These are phyloP conservation scores for Tuber aestivum DNA, from an alignment of 495 filamentous ascomycete species.

Conservation along the genomic window DNA sequence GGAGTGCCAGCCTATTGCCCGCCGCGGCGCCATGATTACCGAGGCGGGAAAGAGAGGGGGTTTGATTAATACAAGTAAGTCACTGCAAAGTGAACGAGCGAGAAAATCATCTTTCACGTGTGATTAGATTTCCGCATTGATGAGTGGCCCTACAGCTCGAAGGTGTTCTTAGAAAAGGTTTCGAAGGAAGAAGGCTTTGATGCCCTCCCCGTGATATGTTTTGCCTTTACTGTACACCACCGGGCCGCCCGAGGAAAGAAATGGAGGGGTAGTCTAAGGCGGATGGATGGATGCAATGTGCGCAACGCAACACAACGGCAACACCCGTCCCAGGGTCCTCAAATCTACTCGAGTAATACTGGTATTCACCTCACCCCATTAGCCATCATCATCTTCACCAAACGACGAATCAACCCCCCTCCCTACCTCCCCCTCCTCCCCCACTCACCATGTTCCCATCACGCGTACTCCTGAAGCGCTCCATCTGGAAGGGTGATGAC, in stretches of 20 bases:
- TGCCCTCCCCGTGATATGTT: no score
- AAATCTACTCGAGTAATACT: neutral
- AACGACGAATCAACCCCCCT: no score
- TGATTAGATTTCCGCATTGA: neutral
- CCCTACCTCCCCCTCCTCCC: neutral
- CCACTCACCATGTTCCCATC: conserved; percentile 51
- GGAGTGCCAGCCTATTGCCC: no score
- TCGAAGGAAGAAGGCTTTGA: no score
- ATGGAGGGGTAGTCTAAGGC: no score
- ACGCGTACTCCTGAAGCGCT: conserved; percentile 51
- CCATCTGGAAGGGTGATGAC: conserved; percentile 55
- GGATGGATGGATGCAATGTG: no score
- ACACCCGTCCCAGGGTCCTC: neutral
- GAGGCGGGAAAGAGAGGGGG: no score
- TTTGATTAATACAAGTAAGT: no score
- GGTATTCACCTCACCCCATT: neutral
- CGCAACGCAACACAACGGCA: neutral
- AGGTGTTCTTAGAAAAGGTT: neutral
- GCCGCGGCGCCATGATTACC: no score
- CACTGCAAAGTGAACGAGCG: no score
- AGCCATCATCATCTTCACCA: neutral
- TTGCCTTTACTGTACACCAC: no score
- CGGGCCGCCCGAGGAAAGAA: no score
- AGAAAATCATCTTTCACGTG: neutral
- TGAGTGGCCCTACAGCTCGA: neutral